Percentiles rank a stretch among this genome's conserved stretches.
phyloP scores from a whole-genome alignment of 1,284 basidiomycete species.

The Macrocybe sp. region DNA sequence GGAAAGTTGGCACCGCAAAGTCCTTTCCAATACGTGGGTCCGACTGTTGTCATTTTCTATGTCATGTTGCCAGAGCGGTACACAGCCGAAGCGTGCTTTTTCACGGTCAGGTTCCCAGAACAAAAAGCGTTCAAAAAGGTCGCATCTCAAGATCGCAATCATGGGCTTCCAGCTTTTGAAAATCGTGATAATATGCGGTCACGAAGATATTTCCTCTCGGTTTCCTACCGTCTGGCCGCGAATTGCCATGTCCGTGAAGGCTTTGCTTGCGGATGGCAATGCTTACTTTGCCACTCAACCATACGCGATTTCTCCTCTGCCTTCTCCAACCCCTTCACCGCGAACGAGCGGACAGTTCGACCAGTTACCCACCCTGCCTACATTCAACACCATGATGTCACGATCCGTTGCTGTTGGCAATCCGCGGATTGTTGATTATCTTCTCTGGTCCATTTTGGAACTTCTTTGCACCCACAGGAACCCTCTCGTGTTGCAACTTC shows the following conservation, averaged over 20 bases:
- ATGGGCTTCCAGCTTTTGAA: conserved; percentile 69
- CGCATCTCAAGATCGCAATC: conserved; percentile 43
- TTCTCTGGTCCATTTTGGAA: conserved; percentile 71
- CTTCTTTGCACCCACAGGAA: conserved; percentile 58
- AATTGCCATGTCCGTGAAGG: conserved; percentile 44
- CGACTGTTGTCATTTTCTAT: conserved; percentile 61
- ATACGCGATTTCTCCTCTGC: conserved; percentile 34
- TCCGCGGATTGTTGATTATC: conserved; percentile 66
- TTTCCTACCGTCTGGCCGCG: conserved; percentile 59
- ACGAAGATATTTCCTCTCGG: conserved; percentile 48
- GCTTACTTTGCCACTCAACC: conserved; percentile 46
- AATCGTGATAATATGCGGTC: conserved; percentile 59
- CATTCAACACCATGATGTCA: background rate
- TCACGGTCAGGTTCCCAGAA: conserved; percentile 40
- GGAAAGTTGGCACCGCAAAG: conserved; percentile 39
- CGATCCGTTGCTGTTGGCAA: conserved; percentile 16
- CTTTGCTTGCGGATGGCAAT: conserved; percentile 51
- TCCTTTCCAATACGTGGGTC: conserved; percentile 54
- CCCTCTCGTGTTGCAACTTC: conserved; percentile 63
- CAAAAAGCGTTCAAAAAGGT: conserved; percentile 24
- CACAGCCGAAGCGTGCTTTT: conserved; percentile 1
- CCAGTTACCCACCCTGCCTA: conserved; percentile 22
- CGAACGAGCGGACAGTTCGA: conserved; percentile 30
- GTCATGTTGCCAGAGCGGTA: conserved; percentile 33
- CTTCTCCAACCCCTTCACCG: conserved; percentile 43